Conservation (phyloP, 2,329 filamentous ascomycete genomes). For the Fusarium musae region DNA sequence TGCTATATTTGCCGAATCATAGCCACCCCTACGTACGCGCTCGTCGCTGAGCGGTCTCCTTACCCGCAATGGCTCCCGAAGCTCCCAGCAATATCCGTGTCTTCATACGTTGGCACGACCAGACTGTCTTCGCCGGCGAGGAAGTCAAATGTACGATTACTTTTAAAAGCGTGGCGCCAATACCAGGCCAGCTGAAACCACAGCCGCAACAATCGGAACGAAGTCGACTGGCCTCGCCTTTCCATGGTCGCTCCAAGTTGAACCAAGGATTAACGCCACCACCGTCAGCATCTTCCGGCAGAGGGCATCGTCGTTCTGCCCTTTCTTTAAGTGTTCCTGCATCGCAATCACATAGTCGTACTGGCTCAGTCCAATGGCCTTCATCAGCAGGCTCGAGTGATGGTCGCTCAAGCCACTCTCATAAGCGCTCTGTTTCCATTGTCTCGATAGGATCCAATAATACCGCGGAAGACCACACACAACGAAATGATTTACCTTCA, state of each 20-base stretch:
- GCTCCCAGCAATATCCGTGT: slow-evolving; percentile 82
- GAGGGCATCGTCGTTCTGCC: slow-evolving; percentile 72
- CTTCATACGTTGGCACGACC: slow-evolving; percentile 93
- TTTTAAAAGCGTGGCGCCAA: slow-evolving; percentile 84
- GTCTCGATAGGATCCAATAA: slow-evolving; percentile 76
- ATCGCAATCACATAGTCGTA: slow-evolving; percentile 56
- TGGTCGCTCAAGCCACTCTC: slow-evolving; percentile 62
- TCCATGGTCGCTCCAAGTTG: slow-evolving; percentile 56
- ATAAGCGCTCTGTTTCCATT: slow-evolving; percentile 83
- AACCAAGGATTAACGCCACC: slow-evolving; percentile 58
- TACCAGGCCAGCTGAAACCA: slow-evolving; percentile 49
- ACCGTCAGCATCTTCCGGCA: slow-evolving; percentile 52
- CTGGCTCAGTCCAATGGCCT: slow-evolving; percentile 61
- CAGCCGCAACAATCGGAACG: slow-evolving; percentile 44
- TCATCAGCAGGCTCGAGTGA: slow-evolving; percentile 46
- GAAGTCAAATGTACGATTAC: slow-evolving; percentile 95
- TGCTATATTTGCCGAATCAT: slow-evolving; percentile 45
- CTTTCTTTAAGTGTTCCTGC: slow-evolving; percentile 70
- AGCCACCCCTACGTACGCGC: slow-evolving; percentile 43
- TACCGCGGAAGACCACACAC: slow-evolving; percentile 59
- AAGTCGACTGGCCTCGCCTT: slow-evolving; percentile 56
- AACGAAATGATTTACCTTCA: slow-evolving; percentile 54
- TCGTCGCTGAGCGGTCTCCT: slow-evolving; percentile 47
- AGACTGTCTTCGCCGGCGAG: slow-evolving; percentile 96
- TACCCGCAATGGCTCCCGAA: slow-evolving; percentile 60